Percentiles rank a stretch among this genome's conserved stretches.
phyloP scores from a whole-genome alignment of 83 land plant species.

The Picea abies region DNA sequence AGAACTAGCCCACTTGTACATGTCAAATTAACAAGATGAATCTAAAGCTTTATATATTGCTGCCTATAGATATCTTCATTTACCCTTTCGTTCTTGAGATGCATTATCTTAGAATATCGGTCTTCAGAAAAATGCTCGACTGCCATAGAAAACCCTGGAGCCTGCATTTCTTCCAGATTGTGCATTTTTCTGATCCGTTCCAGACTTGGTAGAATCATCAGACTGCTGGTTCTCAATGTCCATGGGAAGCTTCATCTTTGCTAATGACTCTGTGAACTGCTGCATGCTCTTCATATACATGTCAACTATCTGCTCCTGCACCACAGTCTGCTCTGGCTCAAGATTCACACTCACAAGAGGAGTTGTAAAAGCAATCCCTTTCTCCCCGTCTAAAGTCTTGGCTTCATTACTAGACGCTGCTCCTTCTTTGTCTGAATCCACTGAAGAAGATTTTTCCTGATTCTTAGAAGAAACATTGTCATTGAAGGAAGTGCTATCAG shows the following conservation, averaged over 20 bases:
- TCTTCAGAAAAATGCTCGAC: conserved; percentile 76
- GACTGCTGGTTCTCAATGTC: conserved; percentile 51
- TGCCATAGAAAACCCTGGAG: conserved; percentile 78
- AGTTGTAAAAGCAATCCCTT: conserved; percentile 12
- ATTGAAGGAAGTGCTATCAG: not conserved
- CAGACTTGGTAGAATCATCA: not conserved
- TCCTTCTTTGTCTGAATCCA: conserved; percentile 13
- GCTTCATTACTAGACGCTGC: conserved; percentile 27
- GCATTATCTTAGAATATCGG: conserved; percentile 13
- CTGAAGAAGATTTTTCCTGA: not conserved
- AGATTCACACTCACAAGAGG: conserved; percentile 36
- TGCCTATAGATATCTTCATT: not conserved
- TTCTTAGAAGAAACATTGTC: conserved; percentile 8
- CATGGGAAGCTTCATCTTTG: conserved; percentile 86
- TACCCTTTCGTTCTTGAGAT: not conserved
- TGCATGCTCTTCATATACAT: conserved; percentile 95
- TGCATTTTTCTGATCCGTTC: conserved; percentile 25
- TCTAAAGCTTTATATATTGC: not conserved
- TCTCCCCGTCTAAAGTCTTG: conserved; percentile 10
- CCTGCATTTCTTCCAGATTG: conserved; percentile 32
- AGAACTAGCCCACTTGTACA: not conserved
- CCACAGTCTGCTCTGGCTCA: conserved; percentile 53
- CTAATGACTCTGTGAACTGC: conserved; percentile 76
- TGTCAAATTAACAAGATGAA: too few species aligned
- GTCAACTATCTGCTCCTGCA: conserved; percentile 79